Percentiles rank a stretch among this genome's conserved stretches.
Evolutionary conservation across 192 early-diverging fungal genomes (phyloP).

Genomic region (Coemansia umbellata): DNA sequence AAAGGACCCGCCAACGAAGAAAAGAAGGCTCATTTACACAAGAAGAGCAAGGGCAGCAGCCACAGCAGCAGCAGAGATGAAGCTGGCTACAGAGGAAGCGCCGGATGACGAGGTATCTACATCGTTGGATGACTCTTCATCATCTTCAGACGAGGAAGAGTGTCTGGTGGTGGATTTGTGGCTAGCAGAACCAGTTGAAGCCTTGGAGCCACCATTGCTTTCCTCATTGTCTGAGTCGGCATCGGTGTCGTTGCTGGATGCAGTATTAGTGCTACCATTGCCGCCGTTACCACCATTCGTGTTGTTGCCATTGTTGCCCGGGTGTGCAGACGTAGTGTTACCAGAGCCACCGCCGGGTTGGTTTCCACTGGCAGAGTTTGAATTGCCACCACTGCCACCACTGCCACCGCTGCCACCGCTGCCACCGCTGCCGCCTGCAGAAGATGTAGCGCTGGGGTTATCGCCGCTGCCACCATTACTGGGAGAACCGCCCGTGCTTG

Average conservation of each 20-base stretch:
- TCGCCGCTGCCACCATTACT: background rate
- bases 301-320: slow-evolving; percentile 5
- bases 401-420: background rate
- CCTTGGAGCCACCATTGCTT: background rate
- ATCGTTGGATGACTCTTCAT: slow-evolving; percentile 7
- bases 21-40: slow-evolving; percentile 1
- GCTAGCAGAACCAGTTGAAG: background rate
- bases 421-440: background rate
- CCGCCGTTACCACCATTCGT: background rate
- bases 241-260: background rate
- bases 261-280: background rate
- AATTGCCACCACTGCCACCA: no score
- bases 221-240: background rate
- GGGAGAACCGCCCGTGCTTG: no score
- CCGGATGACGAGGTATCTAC: slow-evolving; percentile 8
- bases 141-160: slow-evolving; percentile 7
- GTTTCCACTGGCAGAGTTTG: no score
- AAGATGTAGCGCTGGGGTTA: background rate
- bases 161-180: slow-evolving; percentile 1
- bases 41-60: slow-evolving; percentile 13
- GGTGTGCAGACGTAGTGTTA: background rate
- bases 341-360: background rate
- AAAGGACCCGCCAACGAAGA: background rate
- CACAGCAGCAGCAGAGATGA: slow-evolving; percentile 28
- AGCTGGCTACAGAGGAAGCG: slow-evolving; percentile 15